Conservation (phyloP, 352 stramenopile species). For the Phytophthora citrophthora region DNA sequence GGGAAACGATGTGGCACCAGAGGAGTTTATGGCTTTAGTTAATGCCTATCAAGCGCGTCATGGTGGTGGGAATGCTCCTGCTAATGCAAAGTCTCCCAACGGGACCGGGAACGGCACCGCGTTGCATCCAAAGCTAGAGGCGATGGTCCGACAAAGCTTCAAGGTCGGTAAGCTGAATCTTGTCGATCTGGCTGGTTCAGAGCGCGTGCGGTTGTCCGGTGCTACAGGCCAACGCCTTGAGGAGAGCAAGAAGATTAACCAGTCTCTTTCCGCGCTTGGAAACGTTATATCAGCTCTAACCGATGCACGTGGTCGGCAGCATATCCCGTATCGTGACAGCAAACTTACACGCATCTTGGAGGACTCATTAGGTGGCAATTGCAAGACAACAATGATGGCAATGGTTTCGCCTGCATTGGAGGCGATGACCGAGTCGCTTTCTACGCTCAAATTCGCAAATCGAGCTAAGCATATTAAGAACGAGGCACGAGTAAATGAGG, state of each 20-base stretch:
- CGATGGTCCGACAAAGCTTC: slow-evolving; percentile 92
- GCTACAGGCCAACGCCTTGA: slow-evolving; percentile 89
- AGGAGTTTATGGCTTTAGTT: slow-evolving; percentile 88
- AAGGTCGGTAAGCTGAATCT: slow-evolving; percentile 96
- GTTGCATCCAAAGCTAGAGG: slow-evolving; percentile 82
- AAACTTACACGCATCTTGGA: slow-evolving; percentile 95
- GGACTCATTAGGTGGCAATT: slow-evolving; percentile 91
- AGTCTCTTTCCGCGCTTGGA: slow-evolving; percentile 89
- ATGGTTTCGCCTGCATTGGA: slow-evolving; percentile 94
- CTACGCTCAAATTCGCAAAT: slow-evolving; percentile 95
- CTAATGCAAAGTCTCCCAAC: slow-evolving; percentile 22
- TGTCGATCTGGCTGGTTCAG: slow-evolving; percentile 92
- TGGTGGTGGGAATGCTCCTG: slow-evolving; percentile 21
- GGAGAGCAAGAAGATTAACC: slow-evolving; percentile 95
- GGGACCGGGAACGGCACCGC: slow-evolving; percentile 39
- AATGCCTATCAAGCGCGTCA: slow-evolving; percentile 75
- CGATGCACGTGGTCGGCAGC: slow-evolving; percentile 83
- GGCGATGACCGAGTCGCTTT: slow-evolving; percentile 91
- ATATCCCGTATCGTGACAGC: slow-evolving; percentile 94
- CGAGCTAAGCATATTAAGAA: slow-evolving; percentile 95
- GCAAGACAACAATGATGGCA: slow-evolving; percentile 97
- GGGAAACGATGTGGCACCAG: slow-evolving; percentile 78
- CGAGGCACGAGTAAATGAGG: slow-evolving; percentile 91
- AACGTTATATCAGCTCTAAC: slow-evolving; percentile 93
- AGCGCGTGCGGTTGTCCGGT: slow-evolving; percentile 88